Evolutionary conservation across 2,329 filamentous ascomycete genomes (phyloP), one percentile per base, ranked within the genome.

Genomic region (Pestalotiopsis sp.): DNA sequence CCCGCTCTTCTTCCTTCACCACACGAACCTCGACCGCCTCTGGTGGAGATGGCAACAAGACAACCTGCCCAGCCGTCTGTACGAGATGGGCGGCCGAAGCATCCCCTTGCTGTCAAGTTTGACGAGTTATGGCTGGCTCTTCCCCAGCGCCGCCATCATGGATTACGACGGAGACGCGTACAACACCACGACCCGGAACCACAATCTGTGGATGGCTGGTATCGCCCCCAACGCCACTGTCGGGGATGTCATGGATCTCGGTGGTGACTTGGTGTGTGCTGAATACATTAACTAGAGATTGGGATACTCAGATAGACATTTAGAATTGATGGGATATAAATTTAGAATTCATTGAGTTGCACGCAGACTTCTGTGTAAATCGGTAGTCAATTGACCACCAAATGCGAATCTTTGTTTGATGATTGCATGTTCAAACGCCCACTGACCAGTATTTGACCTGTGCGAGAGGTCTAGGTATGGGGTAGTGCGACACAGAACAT

Each of bases 151-250:
- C 57, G 70, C 17, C 67, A 67, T 70, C 27, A 68, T 61, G 45
- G 58, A 72, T 41, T 71, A 71, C 56, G 69, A 69, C 31, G 65
- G 65, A 13, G 70, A 71, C 4, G 11, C 23, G 1, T 27, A 38
- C 61, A 63, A 63, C 20, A 45, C 36, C 23, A 63, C 61, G 27
- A 63, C 61, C 11, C n/a, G 45, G 36, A 63, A 63, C 61, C 61
- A 63, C 20, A 45, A n/a, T 23, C 38, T 63, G 12, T 63, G 38
- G 27, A 63, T 63, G 61, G 38, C 31, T 17, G 27, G 39, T 11
- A 38, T 63, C 27, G 61, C 61, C 7, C 78, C 77, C 75, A 82
- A 84, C 4, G 82, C 81, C 36, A 78, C 68, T 0, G 66, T 73
- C 14, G 52, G 45, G 14, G 72, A 73, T 20, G 67, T 73, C 6